phyloP scores from a whole-genome alignment of 164 flowering plant species.

The Piper betle region DNA sequence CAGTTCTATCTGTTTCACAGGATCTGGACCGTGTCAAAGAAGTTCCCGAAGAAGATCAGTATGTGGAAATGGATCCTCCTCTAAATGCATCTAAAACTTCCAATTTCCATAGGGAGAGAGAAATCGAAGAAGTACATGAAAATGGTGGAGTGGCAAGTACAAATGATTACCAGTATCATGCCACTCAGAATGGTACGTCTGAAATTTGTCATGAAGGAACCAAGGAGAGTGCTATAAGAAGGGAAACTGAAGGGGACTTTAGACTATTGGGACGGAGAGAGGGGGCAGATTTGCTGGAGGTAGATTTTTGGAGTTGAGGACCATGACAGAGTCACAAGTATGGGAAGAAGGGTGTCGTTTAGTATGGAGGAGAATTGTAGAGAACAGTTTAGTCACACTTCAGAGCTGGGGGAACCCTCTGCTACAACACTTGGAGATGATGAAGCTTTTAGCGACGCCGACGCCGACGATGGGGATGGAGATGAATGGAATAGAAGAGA shows the following conservation, averaged over 20 bases:
- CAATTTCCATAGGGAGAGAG: slow-evolving; percentile 14
- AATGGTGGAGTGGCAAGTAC: slow-evolving; percentile 9
- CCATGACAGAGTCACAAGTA: slow-evolving; percentile 38
- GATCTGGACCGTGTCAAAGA: slow-evolving; percentile 34
- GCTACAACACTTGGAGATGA: slow-evolving; percentile 45
- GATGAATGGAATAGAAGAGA: slow-evolving; percentile 41
- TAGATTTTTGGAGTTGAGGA: slow-evolving; percentile 71
- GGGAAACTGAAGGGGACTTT: slow-evolving; percentile 98
- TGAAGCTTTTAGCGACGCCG: slow-evolving; percentile 32
- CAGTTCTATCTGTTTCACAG: slow-evolving; percentile 41
- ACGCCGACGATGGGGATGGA: slow-evolving; percentile 31
- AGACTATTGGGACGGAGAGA: slow-evolving; percentile 57
- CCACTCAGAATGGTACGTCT: slow-evolving; percentile 16
- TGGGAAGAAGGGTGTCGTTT: slow-evolving; percentile 71
- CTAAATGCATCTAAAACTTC: slow-evolving; percentile 5
- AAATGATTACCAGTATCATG: slow-evolving; percentile 14
- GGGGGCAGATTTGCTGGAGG: slow-evolving; percentile 45
- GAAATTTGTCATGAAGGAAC: slow-evolving; percentile 28
- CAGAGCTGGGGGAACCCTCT: slow-evolving; percentile 57
- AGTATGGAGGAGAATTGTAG: slow-evolving; percentile 47
- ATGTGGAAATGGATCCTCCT: slow-evolving; percentile 12
- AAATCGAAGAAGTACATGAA: slow-evolving; percentile 30
- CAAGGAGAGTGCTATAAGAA: slow-evolving; percentile 63
- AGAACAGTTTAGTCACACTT: slow-evolving; percentile 28
- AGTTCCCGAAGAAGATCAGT: slow-evolving; percentile 34